A percentile compares a stretch with the other conserved stretches of the same genome.
phyloP scores from a whole-genome alignment of 257 asterid species.

The Solanum acaule region DNA sequence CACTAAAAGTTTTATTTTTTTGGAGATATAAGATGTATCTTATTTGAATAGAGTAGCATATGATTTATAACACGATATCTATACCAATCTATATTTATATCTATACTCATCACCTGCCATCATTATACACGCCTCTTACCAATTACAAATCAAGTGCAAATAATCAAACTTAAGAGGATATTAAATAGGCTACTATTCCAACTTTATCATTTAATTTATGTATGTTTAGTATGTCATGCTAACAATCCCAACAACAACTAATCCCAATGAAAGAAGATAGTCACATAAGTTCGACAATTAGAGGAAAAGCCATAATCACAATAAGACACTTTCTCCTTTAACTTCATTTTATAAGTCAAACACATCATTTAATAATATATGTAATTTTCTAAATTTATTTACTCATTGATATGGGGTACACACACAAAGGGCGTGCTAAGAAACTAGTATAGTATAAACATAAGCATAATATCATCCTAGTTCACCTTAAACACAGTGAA shows the following conservation, averaged over 20 bases:
- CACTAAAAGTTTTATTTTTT: background rate
- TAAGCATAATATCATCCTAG: background rate
- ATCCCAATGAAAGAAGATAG: background rate
- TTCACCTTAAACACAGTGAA: background rate
- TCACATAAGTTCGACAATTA: background rate
- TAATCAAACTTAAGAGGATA: background rate
- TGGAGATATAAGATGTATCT: background rate
- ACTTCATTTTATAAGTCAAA: background rate
- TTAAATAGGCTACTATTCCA: background rate
- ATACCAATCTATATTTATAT: background rate
- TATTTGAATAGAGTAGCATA: background rate
- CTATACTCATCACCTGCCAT: background rate
- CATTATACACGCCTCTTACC: background rate
- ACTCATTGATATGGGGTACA: background rate
- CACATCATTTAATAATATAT: background rate
- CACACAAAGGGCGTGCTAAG: background rate
- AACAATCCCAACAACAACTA: background rate
- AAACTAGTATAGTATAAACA: background rate
- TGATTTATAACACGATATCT: background rate
- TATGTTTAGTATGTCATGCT: background rate
- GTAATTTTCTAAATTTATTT: too few relatives aligned
- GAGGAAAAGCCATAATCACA: background rate
- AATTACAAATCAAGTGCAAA: background rate
- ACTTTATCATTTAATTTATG: background rate
- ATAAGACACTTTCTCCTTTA: background rate